These are phyloP conservation scores for Fusarium hostae DNA, from an alignment of 2,329 filamentous ascomycete species.

Conservation along the genomic window DNA sequence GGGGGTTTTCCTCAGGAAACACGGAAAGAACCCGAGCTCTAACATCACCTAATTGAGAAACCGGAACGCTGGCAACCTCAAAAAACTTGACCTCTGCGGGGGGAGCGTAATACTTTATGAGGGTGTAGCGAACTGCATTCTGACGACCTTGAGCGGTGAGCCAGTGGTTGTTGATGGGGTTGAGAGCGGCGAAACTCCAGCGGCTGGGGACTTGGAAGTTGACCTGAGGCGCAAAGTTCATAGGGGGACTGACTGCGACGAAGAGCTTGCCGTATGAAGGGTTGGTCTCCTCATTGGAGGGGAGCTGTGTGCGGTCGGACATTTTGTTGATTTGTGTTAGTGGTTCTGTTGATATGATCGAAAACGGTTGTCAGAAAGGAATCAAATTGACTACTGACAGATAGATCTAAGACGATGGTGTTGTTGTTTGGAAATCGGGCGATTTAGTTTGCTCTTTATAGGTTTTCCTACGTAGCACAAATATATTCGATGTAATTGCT, in stretches of 20 bases:
- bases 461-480: rapidly evolving
- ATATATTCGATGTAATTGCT: rapidly evolving
- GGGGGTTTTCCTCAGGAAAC: rapidly evolving
- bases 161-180: background rate
- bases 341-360: background rate
- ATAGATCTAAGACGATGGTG: rapidly evolving
- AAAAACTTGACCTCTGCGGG: background rate
- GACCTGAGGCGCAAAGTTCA: background rate
- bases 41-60: background rate
- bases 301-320: background rate
- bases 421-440: background rate
- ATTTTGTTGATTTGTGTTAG: background rate
- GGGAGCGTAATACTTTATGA: background rate
- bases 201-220: background rate
- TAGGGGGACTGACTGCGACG: background rate
- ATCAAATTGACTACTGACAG: background rate
- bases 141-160: background rate
- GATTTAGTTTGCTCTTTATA: background rate
- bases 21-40: background rate
- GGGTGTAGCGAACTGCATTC: background rate
- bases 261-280: background rate
- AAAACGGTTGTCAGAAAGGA: background rate
- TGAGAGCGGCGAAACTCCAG: background rate
- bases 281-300: background rate
- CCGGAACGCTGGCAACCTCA: background rate